Conservation (phyloP, 768 basidiomycete species). For the Tephrocybe sp. region DNA sequence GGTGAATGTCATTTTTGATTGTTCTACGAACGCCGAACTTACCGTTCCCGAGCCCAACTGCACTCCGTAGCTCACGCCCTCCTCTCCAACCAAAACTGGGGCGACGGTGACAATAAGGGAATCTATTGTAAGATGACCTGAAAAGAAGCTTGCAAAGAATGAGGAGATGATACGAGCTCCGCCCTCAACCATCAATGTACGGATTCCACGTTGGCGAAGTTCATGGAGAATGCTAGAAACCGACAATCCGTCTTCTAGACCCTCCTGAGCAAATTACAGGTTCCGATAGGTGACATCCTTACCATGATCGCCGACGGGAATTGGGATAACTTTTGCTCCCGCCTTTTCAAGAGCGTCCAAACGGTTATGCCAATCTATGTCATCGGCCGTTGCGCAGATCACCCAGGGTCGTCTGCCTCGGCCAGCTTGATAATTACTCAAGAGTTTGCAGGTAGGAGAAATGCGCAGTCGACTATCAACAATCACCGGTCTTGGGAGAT, state of each 20-base stretch:
- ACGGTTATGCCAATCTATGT: constrained; percentile 29
- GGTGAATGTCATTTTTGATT: neutral
- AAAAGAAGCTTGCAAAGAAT: constrained; percentile 42
- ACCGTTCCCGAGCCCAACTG: constrained; percentile 14
- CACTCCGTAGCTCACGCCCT: constrained; percentile 60
- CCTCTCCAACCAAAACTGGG: constrained; percentile 74
- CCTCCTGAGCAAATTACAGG: neutral
- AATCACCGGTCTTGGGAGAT: constrained; percentile 78
- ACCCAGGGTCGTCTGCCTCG: constrained; percentile 73
- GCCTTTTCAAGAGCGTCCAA: constrained; percentile 49
- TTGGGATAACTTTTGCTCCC: constrained; percentile 64
- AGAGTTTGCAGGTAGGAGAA: constrained; percentile 61
- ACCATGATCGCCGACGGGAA: constrained; percentile 40
- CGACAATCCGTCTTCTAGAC: constrained; percentile 27
- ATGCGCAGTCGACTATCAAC: constrained; percentile 77
- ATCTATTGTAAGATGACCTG: constrained; percentile 50
- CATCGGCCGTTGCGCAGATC: constrained; percentile 41
- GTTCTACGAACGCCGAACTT: neutral
- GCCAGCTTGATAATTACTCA: constrained; percentile 59
- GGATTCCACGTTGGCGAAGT: constrained; percentile 56
- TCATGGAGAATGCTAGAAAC: constrained; percentile 48
- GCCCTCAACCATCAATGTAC: constrained; percentile 93
- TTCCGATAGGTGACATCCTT: neutral
- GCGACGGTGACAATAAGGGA: constrained; percentile 82
- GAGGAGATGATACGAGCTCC: constrained; percentile 80